These are phyloP conservation scores for Vitis vinifera DNA, from an alignment of 164 flowering plant genomes.

Conservation along the genomic window ASM3070453v1 NC_081805.1:24534001-24534500, in stretches of 20 bases:
- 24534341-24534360: constrained; percentile 93
- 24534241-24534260: constrained; percentile 94
- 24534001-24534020: not conserved
- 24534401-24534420: constrained; percentile 52
- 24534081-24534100: constrained; percentile 73
- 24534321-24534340: constrained; percentile 84
- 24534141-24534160: constrained; percentile 81
- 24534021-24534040: not conserved
- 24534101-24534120: constrained; percentile 95
- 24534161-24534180: constrained; percentile 92
- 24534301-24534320: constrained; percentile 76
- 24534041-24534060: not conserved
- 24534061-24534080: constrained; percentile 59
- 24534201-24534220: constrained; percentile 91
- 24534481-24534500: not conserved
- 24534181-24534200: constrained; percentile 85
- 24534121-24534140: constrained; percentile 70
- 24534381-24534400: constrained; percentile 85
- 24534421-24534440: constrained; percentile 39
- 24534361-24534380: constrained; percentile 95
- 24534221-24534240: constrained; percentile 44
- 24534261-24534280: constrained; percentile 98
- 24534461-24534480: constrained; percentile 10
- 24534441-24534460: constrained; percentile 71
- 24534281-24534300: constrained; percentile 97